A percentile compares a stretch with the other conserved stretches of the same genome.
These are phyloP conservation scores for Pichia sp. DNA, from an alignment of 1,139 yeast species.

Conservation along the genomic window DNA sequence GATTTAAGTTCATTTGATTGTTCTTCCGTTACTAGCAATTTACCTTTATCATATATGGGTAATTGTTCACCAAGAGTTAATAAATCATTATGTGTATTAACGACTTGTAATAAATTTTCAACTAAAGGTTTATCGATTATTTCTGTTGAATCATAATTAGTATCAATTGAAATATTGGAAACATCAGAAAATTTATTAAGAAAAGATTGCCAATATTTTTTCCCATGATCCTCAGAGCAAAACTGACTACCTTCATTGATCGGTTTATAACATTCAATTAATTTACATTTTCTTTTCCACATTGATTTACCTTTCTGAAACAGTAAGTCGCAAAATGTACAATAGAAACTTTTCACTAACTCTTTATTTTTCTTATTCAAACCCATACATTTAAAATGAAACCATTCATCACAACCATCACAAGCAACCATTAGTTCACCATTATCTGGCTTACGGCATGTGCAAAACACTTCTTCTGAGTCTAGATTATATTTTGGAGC, in stretches of 20 bases:
- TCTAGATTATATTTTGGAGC: slow-evolving; percentile 43
- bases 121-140: slow-evolving; percentile 20
- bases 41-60: slow-evolving; percentile 25
- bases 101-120: slow-evolving; percentile 19
- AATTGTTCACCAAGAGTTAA: slow-evolving; percentile 31
- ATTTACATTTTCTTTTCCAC: slow-evolving; percentile 76
- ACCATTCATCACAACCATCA: slow-evolving; percentile 96
- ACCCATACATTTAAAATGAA: slow-evolving; percentile 73
- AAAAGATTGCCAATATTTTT: slow-evolving; percentile 38
- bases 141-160: too few relatives aligned
- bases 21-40: slow-evolving; percentile 21
- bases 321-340: slow-evolving; percentile 65
- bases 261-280: slow-evolving; percentile 54
- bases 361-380: slow-evolving; percentile 47
- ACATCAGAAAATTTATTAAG: slow-evolving; percentile 3
- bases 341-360: slow-evolving; percentile 60
- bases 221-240: slow-evolving; percentile 71
- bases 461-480: slow-evolving; percentile 64
- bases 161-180: background rate
- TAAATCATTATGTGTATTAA: slow-evolving; percentile 26
- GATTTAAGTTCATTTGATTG: slow-evolving; percentile 23
- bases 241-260: slow-evolving; percentile 57
- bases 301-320: slow-evolving; percentile 38
- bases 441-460: slow-evolving; percentile 72
- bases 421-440: slow-evolving; percentile 89